These are phyloP conservation scores for Coprinopsis cinerea DNA, from an alignment of 768 basidiomycete genomes.

Conservation along the genomic window DNA sequence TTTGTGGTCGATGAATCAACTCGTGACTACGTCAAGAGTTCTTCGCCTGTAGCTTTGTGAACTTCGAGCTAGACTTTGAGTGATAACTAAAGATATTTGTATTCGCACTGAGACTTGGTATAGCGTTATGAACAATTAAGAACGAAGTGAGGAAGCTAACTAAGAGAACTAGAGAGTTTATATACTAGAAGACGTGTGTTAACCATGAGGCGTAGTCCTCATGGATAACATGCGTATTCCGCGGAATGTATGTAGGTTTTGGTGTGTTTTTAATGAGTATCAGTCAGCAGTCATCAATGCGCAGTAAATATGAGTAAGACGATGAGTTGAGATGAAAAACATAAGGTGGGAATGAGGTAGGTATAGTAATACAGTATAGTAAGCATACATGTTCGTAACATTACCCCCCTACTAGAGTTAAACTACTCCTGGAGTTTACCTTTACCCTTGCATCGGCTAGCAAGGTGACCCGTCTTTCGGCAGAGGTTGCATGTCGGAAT, in stretches of 20 bases:
- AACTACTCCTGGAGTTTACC: neutral
- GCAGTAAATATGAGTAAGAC: neutral
- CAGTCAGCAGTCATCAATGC: neutral
- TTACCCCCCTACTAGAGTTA: neutral
- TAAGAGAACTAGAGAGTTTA: neutral
- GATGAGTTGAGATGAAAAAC: neutral
- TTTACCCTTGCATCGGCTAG: neutral
- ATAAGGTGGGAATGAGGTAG: neutral
- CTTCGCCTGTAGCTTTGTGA: too few relatives aligned
- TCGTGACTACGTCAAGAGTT: neutral
- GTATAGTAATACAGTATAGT: neutral
- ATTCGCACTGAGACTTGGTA: too few relatives aligned
- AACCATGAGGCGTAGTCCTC: neutral
- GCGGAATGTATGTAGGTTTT: too few relatives aligned
- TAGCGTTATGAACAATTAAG: too few relatives aligned
- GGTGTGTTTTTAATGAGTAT: too few relatives aligned
- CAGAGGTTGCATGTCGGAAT: neutral
- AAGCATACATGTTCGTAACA: conserved; percentile 5
- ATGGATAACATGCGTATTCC: neutral
- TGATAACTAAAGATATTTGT: too few relatives aligned
- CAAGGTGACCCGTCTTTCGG: neutral
- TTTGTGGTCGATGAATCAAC: neutral
- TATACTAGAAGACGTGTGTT: neutral
- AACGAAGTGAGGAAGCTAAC: neutral
- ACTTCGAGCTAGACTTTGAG: too few relatives aligned